Conservation (phyloP, 2,329 filamentous ascomycete genomes). For the Hypoxylon sp. region DNA sequence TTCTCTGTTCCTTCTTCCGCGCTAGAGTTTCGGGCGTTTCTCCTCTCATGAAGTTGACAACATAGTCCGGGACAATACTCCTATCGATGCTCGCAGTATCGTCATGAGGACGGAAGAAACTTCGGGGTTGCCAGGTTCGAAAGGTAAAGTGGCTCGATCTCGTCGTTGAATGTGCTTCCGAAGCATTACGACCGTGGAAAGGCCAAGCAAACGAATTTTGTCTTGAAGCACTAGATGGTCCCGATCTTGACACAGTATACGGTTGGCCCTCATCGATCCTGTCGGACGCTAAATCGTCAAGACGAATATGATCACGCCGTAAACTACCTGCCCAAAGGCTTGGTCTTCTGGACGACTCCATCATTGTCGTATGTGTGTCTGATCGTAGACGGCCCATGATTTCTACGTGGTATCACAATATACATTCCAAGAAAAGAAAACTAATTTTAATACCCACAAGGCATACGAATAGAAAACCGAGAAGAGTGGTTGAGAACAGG, state of each 20-base stretch:
- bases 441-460: constrained; percentile 43
- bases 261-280: constrained; percentile 51
- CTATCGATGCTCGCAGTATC: constrained; percentile 57
- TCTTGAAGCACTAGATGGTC: constrained; percentile 49
- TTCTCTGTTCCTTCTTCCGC: constrained; percentile 58
- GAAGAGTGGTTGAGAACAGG: constrained; percentile 43
- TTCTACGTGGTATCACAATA: constrained; percentile 45
- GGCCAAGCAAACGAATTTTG: constrained; percentile 52
- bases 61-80: constrained; percentile 69
- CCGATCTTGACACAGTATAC: constrained; percentile 50
- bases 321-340: constrained; percentile 52
- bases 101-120: constrained; percentile 50
- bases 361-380: constrained; percentile 50
- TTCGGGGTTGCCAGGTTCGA: constrained; percentile 50
- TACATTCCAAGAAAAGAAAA: constrained; percentile 48
- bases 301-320: constrained; percentile 34
- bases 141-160: constrained; percentile 51
- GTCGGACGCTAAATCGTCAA: constrained; percentile 43
- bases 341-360: constrained; percentile 46
- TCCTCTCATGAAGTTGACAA: constrained; percentile 69
- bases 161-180: constrained; percentile 49
- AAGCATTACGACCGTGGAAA: constrained; percentile 51
- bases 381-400: constrained; percentile 47
- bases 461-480: constrained; percentile 36
- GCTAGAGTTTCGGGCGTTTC: constrained; percentile 69